Conservation (phyloP, 2,329 filamentous ascomycete genomes). For the Colletotrichum agaves region DNA sequence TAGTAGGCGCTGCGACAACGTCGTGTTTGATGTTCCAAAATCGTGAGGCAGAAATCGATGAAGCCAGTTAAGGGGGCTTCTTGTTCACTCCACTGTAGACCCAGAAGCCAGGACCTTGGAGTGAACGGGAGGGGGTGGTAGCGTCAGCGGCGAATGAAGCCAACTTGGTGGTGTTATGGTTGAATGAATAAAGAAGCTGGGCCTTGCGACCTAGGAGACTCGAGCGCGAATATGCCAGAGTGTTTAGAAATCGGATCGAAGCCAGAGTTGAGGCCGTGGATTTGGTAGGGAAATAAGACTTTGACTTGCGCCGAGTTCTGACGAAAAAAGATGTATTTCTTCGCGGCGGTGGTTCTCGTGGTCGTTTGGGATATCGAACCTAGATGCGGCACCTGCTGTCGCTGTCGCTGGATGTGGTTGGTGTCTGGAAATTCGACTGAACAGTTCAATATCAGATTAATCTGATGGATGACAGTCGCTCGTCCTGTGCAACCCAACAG, state of each 20-base stretch:
- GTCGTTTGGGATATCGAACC: slow-evolving; percentile 2
- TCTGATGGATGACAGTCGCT: slow-evolving; percentile 7
- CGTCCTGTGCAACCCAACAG: slow-evolving; percentile 5
- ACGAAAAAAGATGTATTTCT: neutral
- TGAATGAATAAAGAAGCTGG: slow-evolving; percentile 38
- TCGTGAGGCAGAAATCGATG: neutral
- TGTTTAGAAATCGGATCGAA: neutral
- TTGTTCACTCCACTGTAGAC: slow-evolving; percentile 97
- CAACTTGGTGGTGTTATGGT: slow-evolving; percentile 83
- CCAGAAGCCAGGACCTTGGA: slow-evolving; percentile 92
- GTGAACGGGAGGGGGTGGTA: slow-evolving; percentile 84
- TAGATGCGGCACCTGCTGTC: slow-evolving; percentile 18
- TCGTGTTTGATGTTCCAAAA: neutral
- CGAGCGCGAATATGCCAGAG: neutral
- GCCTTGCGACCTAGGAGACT: slow-evolving; percentile 34
- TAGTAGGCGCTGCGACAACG: neutral
- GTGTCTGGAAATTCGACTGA: neutral
- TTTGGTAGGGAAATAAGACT: neutral
- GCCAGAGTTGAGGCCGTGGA: neutral
- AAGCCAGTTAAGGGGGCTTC: slow-evolving; percentile 92
- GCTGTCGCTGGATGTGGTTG: slow-evolving; percentile 12
- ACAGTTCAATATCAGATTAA: slow-evolving; percentile 14
- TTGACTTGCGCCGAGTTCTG: neutral
- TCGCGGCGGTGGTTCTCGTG: neutral
- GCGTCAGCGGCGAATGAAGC: slow-evolving; percentile 80